Evolutionary conservation across 352 stramenopile species (phyloP).

Genomic region (Globisporangium lucens): DNA sequence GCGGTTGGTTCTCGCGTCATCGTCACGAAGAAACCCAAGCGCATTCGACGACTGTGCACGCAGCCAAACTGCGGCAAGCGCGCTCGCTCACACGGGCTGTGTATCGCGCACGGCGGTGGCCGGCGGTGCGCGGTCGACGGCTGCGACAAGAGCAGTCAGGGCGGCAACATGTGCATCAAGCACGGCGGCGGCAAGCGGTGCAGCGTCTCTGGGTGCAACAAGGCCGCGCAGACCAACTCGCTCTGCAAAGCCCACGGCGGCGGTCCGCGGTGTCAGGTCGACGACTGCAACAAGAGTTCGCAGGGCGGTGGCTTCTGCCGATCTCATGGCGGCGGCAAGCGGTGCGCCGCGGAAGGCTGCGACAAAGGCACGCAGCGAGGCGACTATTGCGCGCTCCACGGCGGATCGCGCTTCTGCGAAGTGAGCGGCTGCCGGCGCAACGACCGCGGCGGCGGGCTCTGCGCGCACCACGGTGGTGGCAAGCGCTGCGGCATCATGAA

Average conservation of each 20-base stretch:
- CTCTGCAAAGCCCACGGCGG: constrained; percentile 85
- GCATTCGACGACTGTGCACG: constrained; percentile 20
- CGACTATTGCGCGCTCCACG: constrained; percentile 81
- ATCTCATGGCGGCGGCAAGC: constrained; percentile 82
- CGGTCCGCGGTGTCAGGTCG: constrained; percentile 66
- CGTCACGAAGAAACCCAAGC: constrained; percentile 10
- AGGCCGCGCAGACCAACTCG: constrained; percentile 75
- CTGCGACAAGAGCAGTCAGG: constrained; percentile 78
- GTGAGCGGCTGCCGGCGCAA: constrained; percentile 76
- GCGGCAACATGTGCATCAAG: constrained; percentile 78
- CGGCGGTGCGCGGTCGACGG: constrained; percentile 35
- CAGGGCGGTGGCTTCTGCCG: constrained; percentile 78
- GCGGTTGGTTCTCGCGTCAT: background rate
- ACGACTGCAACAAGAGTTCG: constrained; percentile 60
- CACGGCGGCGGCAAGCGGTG: constrained; percentile 81
- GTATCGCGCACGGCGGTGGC: constrained; percentile 25
- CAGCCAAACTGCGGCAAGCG: constrained; percentile 26
- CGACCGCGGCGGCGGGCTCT: constrained; percentile 73
- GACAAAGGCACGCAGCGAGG: constrained; percentile 83
- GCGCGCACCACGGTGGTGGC: constrained; percentile 72
- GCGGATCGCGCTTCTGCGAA: constrained; percentile 78
- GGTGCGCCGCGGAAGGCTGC: constrained; percentile 73
- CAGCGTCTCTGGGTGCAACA: constrained; percentile 64
- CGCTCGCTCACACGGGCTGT: constrained; percentile 29
- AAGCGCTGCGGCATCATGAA: constrained; percentile 65